Percentiles rank a stretch among this genome's conserved stretches.
These are phyloP conservation scores for Mariannaea elegans DNA, from an alignment of 2,329 filamentous ascomycete genomes.

Conservation along the genomic window DNA sequence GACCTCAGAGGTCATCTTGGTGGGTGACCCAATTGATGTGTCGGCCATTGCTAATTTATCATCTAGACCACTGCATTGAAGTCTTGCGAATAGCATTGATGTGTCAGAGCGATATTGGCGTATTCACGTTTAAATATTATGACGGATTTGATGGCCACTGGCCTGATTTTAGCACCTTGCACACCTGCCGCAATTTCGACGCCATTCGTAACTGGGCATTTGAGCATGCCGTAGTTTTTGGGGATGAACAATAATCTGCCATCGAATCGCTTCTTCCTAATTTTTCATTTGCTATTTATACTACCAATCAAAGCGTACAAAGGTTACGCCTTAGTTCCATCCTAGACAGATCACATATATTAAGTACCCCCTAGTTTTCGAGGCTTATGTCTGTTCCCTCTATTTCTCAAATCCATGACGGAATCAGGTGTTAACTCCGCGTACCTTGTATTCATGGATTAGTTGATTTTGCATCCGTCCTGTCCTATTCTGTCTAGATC, in stretches of 20 bases:
- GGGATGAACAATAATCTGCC: slow-evolving; percentile 56
- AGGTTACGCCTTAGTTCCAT: too few species aligned
- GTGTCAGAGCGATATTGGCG: slow-evolving; percentile 63
- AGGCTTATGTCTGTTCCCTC: too few species aligned
- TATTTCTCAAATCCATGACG: too few species aligned
- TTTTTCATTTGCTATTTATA: too few species aligned
- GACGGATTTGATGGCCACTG: slow-evolving; percentile 59
- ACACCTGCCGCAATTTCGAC: slow-evolving; percentile 64
- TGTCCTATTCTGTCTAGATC: too few species aligned
- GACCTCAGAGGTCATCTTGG: slow-evolving; percentile 32
- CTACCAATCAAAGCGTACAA: too few species aligned
- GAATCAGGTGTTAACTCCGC: too few species aligned
- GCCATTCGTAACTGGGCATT: slow-evolving; percentile 60
- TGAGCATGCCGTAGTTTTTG: slow-evolving; percentile 57
- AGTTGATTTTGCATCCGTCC: too few species aligned
- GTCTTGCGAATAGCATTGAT: slow-evolving; percentile 61
- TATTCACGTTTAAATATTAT: slow-evolving; percentile 62
- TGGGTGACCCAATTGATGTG: neutral
- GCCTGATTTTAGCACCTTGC: slow-evolving; percentile 63
- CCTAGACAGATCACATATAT: too few species aligned
- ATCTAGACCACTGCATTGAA: slow-evolving; percentile 37
- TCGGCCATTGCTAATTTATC: neutral
- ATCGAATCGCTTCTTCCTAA: too few species aligned
- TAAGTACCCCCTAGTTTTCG: too few species aligned
- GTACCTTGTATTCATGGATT: too few species aligned